Conservation (phyloP, 2,329 filamentous ascomycete genomes). For the Fusarium kyushuense region DNA sequence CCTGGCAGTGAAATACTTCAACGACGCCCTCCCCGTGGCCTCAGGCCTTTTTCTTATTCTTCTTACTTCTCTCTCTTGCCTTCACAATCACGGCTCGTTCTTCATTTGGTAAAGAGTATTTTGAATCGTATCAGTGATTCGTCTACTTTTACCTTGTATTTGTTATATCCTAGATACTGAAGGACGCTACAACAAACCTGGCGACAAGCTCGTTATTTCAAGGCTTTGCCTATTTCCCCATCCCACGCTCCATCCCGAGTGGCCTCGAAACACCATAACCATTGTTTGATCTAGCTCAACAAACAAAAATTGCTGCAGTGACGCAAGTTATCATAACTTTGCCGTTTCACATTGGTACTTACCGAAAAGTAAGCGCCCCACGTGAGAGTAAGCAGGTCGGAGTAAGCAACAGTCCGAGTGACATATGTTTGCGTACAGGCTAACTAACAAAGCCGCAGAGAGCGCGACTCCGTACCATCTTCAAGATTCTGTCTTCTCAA, state of each 20-base stretch:
- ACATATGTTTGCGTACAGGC: constrained; percentile 1
- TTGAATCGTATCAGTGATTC: constrained; percentile 8
- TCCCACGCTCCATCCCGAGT: constrained; percentile 19
- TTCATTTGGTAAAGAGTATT: constrained; percentile 18
- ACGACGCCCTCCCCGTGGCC: constrained; percentile 51
- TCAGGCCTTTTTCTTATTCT: constrained; percentile 49
- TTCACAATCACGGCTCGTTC: constrained; percentile 16
- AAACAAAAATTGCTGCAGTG: background rate
- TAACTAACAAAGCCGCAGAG: constrained; percentile 27
- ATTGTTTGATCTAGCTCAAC: background rate
- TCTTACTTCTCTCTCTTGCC: constrained; percentile 30
- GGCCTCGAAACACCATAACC: constrained; percentile 28
- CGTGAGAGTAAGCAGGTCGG: constrained; percentile 42
- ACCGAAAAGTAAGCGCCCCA: constrained; percentile 14
- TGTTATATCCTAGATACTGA: background rate
- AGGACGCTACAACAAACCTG: constrained; percentile 31
- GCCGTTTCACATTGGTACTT: background rate
- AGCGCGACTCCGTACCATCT: background rate
- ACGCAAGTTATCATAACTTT: background rate
- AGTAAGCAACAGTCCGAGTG: constrained; percentile 41
- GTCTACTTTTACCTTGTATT: background rate
- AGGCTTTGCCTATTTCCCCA: constrained; percentile 33
- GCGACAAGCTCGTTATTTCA: constrained; percentile 31
- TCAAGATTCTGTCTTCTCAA: constrained; percentile 28
- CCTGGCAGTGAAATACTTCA: constrained; percentile 52